Conservation (phyloP, 306 rosid genomes). For the Senna siamea region DNA sequence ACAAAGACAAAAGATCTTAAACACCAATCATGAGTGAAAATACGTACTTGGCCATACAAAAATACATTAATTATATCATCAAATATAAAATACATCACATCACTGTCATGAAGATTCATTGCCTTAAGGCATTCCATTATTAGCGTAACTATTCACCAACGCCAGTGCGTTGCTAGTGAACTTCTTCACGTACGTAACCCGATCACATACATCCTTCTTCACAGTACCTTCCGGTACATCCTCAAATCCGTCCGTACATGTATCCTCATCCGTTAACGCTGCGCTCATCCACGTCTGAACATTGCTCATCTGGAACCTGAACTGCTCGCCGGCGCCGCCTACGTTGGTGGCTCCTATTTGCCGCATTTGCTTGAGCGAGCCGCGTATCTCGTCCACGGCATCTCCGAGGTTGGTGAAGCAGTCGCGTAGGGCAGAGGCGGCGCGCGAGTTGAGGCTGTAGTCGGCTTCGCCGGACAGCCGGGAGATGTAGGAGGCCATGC, state of each 20-base stretch:
- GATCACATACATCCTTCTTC: slow-evolving; percentile 49
- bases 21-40: too few relatives aligned
- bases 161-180: slow-evolving; percentile 79
- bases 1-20: too few relatives aligned
- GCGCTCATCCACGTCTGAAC: slow-evolving; percentile 98
- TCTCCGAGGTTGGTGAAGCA: slow-evolving; percentile 84
- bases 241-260: slow-evolving; percentile 79
- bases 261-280: slow-evolving; percentile 78
- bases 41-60: too few relatives aligned
- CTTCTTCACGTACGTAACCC: slow-evolving; percentile 55
- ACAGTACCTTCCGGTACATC: slow-evolving; percentile 55
- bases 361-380: slow-evolving; percentile 72
- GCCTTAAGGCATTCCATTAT: slow-evolving; percentile 41
- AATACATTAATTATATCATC: too few relatives aligned
- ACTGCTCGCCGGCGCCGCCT: slow-evolving; percentile 32
- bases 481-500: slow-evolving; percentile 59
- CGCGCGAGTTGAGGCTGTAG: slow-evolving; percentile 51
- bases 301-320: slow-evolving; percentile 71
- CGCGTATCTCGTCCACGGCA: slow-evolving; percentile 83
- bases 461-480: slow-evolving; percentile 67
- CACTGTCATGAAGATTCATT: too few relatives aligned
- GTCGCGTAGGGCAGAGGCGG: slow-evolving; percentile 78
- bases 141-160: slow-evolving; percentile 58
- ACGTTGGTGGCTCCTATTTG: slow-evolving; percentile 33
- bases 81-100: too few relatives aligned